These are phyloP conservation scores for Phylloporus sp. DNA, from an alignment of 768 basidiomycete genomes.

Conservation along the genomic window DNA sequence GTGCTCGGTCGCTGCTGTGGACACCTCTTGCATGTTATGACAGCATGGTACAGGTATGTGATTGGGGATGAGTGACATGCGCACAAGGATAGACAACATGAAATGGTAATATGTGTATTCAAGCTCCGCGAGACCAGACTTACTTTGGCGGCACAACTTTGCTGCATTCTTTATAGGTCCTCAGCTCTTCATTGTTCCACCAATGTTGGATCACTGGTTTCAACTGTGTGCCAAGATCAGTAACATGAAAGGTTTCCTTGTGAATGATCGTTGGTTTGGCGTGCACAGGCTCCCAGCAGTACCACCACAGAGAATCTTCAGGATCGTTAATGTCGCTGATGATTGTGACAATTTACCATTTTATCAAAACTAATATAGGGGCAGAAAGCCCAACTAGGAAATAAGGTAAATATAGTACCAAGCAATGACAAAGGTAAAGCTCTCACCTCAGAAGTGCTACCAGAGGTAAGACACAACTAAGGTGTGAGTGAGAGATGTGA, in stretches of 20 bases:
- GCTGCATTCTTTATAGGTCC: conserved; percentile 74
- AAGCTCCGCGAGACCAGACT: conserved; percentile 11
- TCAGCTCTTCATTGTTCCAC: conserved; percentile 60
- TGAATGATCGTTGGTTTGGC: conserved; percentile 67
- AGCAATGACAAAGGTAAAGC: too few species aligned
- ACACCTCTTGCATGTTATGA: conserved; percentile 42
- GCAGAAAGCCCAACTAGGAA: too few species aligned
- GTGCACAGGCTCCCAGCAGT: conserved; percentile 68
- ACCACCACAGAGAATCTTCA: conserved; percentile 89
- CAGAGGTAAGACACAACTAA: too few species aligned
- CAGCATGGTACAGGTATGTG: conserved; percentile 45
- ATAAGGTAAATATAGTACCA: too few species aligned
- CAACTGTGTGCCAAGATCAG: conserved; percentile 88
- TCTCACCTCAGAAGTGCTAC: too few species aligned
- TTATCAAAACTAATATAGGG: too few species aligned
- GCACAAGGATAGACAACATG: too few species aligned
- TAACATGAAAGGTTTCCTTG: conserved; percentile 83
- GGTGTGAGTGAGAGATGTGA: too few species aligned
- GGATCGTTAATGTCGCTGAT: background rate
- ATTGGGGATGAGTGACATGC: too few species aligned
- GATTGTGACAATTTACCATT: conserved; percentile 56
- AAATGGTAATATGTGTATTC: too few species aligned
- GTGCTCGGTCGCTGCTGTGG: conserved; percentile 37
- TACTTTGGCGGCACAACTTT: conserved; percentile 56
- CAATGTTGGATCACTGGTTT: conserved; percentile 88